Conservation (phyloP, 176 grass and related monocot species). For the sorghum (Sorghum bicolor) region DNA sequence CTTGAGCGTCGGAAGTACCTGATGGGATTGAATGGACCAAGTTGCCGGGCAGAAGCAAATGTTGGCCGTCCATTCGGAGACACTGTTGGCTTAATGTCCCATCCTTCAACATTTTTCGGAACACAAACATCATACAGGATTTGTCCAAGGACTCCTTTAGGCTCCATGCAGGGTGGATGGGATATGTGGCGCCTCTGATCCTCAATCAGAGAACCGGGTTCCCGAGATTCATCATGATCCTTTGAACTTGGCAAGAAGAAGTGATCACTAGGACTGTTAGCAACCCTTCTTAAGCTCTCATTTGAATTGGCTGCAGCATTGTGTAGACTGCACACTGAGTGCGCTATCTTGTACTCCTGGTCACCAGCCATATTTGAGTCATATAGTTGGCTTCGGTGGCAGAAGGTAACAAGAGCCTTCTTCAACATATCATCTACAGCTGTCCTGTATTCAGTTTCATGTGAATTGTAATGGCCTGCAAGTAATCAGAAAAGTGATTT, state of each 20-base stretch:
- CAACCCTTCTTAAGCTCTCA: slow-evolving; percentile 66
- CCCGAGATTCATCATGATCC: slow-evolving; percentile 49
- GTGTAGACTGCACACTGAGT: slow-evolving; percentile 87
- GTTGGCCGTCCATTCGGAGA: slow-evolving; percentile 57
- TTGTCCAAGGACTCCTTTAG: slow-evolving; percentile 85
- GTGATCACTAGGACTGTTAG: slow-evolving; percentile 58
- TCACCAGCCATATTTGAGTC: slow-evolving; percentile 25
- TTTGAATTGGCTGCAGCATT: slow-evolving; percentile 68
- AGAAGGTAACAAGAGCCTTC: slow-evolving; percentile 60
- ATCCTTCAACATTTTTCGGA: slow-evolving; percentile 88
- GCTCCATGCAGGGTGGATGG: slow-evolving; percentile 66
- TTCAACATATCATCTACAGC: slow-evolving; percentile 61
- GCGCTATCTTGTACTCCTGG: slow-evolving; percentile 51
- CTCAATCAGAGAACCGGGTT: slow-evolving; percentile 48
- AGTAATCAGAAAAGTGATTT: slow-evolving; percentile 6
- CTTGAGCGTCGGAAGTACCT: slow-evolving; percentile 78
- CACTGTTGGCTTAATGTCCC: slow-evolving; percentile 79
- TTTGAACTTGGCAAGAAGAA: slow-evolving; percentile 65
- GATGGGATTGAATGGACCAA: slow-evolving; percentile 74
- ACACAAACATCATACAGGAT: slow-evolving; percentile 87
- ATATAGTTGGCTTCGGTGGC: slow-evolving; percentile 58
- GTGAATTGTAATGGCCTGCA: slow-evolving; percentile 64
- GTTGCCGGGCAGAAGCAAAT: slow-evolving; percentile 40
- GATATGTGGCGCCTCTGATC: slow-evolving; percentile 49
- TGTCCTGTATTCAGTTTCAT: slow-evolving; percentile 66